Base-by-base conservation (phyloP, 164 flowering plant species). In the Aristolochia contorta region DNA sequence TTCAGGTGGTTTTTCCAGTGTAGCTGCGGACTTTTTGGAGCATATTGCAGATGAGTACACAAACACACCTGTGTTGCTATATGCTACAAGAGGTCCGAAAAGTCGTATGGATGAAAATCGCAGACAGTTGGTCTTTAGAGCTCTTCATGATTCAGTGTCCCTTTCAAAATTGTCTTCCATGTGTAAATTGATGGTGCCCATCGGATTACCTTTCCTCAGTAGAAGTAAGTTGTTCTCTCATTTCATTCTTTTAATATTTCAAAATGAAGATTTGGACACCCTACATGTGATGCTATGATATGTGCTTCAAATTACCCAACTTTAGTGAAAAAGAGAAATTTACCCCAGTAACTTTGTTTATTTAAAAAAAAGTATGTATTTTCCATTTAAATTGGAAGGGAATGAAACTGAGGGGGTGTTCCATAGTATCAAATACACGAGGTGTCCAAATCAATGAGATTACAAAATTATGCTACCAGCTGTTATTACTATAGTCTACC, bases 21-120 rank as follows among this genome's bases (percentile, higher is more conserved):
- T 93, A 22, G 94, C 96, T 61, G 82, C 85, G 7, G 92, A 86
- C 43, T 79, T 84, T 68, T 68, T 93, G 67, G 95, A 88, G 79
- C 78, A 72, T 65, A 80, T 93, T 64, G 89, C 89, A 25, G 99
- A 93, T 76, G 97, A 90, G 14, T 93, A 90, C 61, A n/a, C 85
- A 18, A 82, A 84, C 68, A 79, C 81, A 32, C 96, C 99, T 12
- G 82, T 91, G 3, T 57, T 90, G 68, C 91, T 93, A 23, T 93
- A 86, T 72, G 21, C 80, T 61, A 89, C 77, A 23, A 74, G 84
- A 22, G 67, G 69, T 57, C 88, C 96, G 58, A 67, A 52, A 61
- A 72, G 74, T 45, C 70, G 56, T 60, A 55, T 27, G 56, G 78
- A 67, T 48, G 56, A 30, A 49, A 77, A 70, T 69, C 74, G 63